Evolutionary conservation across 768 basidiomycete species (phyloP), one percentile per base, ranked within the genome.

Genomic region (Tricholomella constricta): DNA sequence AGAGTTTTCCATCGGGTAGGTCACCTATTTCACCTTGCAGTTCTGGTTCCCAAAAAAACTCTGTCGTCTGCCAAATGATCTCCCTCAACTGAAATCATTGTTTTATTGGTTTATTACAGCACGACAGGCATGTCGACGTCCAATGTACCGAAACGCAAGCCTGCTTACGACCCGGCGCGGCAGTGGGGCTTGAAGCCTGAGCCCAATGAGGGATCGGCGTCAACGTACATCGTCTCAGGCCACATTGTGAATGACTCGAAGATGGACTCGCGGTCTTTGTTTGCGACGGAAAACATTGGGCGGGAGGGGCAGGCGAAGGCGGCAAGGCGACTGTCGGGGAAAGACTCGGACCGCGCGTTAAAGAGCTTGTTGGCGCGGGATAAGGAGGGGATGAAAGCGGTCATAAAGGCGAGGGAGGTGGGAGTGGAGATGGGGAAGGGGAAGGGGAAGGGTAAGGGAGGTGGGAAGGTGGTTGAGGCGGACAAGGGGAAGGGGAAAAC

Each of bases 1-100:
- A 1, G 97, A 99, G 69, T 97, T 98, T 61, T 80, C 90, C 15
- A 72, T 75, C 6, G 89, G 91, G 94, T 95, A 54, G 17, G 85
- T 74, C 15, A 51, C 41, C 3, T n/a, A n/a, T n/a, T n/a, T n/a
- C n/a, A n/a, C n/a, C n/a, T n/a, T n/a, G n/a, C n/a, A 22, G 7
- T 46, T 14, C 34, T 26, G 56, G 22, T 14, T 37, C n/a, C n/a
- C n/a, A n/a, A n/a, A n/a, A n/a, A n/a, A n/a, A n/a, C n/a, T n/a
- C n/a, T n/a, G n/a, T n/a, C n/a, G n/a, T n/a, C n/a, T n/a, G n/a
- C n/a, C n/a, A n/a, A n/a, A n/a, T n/a, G n/a, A n/a, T n/a, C 29
- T 44, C 3, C 14, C 19, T 32, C 1, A 20, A 10, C 36, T 38
- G 11, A 48, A 23, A 6, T 47, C 14, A 32, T 25, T 57, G 23